Percentiles rank a stretch among this genome's conserved stretches.
Conservation (phyloP, 2,329 filamentous ascomycete species). For the Epichloe brachyelytri region DNA sequence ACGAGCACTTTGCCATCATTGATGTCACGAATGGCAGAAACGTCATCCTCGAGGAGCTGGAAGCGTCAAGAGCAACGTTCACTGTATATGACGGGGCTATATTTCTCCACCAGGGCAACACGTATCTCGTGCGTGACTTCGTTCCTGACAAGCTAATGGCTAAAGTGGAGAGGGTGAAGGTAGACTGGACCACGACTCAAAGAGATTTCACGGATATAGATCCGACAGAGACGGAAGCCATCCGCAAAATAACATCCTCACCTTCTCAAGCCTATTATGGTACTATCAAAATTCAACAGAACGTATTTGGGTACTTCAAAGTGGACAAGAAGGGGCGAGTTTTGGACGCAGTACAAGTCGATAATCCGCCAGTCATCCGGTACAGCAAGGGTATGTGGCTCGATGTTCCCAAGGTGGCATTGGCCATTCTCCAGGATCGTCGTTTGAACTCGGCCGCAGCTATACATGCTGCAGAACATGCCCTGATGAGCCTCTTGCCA, state of each 20-base stretch:
- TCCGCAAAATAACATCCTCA: conserved; percentile 54
- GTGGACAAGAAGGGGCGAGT: conserved; percentile 76
- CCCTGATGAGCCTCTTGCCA: conserved; percentile 73
- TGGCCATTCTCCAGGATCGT: conserved; percentile 63
- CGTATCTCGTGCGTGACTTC: conserved; percentile 85
- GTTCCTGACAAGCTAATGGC: conserved; percentile 69
- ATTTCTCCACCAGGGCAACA: conserved; percentile 90
- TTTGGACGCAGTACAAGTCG: conserved; percentile 81
- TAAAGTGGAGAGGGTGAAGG: conserved; percentile 75
- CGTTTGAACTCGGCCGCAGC: conserved; percentile 73
- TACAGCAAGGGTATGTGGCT: conserved; percentile 90
- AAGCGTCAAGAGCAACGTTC: conserved; percentile 87
- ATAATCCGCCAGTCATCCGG: conserved; percentile 81
- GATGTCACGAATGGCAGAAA: conserved; percentile 77
- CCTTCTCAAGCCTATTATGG: conserved; percentile 70
- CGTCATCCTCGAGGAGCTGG: conserved; percentile 83
- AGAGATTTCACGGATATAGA: conserved; percentile 92
- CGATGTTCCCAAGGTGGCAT: conserved; percentile 66
- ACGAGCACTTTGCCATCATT: conserved; percentile 88
- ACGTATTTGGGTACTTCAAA: conserved; percentile 96
- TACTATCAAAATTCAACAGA: conserved; percentile 69
- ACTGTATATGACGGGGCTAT: conserved; percentile 95
- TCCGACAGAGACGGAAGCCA: conserved; percentile 80
- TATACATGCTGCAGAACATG: conserved; percentile 92
- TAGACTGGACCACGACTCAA: conserved; percentile 91